Base-by-base conservation (phyloP, 345 rosid species). In the Pugionium cornutum region DNA sequence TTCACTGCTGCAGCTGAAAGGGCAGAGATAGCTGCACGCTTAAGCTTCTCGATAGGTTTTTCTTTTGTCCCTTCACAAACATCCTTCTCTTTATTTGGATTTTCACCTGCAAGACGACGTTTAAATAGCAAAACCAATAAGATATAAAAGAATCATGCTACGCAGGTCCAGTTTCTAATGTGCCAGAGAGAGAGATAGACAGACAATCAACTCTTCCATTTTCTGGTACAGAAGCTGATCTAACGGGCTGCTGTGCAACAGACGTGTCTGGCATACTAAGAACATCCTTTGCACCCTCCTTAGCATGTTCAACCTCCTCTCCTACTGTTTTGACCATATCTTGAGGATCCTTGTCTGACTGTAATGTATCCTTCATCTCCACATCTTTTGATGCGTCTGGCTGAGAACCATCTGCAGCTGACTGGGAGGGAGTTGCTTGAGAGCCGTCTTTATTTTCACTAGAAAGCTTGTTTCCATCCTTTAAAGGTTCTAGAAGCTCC, bases 1-100 rank as follows among this genome's bases (percentile, higher is more conserved):
- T 86, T 91, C 56, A 94, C 96, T 49, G 97, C 89, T 80, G 99
- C 99, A 7, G 97, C 97, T 54, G 97, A 79, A 50, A 95, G 79
- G 58, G 96, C 83, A 58, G 97, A 76, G 72, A 80, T 75, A 45
- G 97, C 96, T 34, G 97, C 87, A 28, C 76, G 79, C 83, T 85
- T 89, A 72, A 94, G 35, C 76, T 77, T 90, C 71, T 85, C 78
- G n/a, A 86, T 66, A 57, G 46, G 67, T 52, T 82, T 80, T 73
- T 79, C 85, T 73, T 83, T 78, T 57, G 53, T 73, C 70, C 72
- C 82, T 72, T 73, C 62, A 69, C 53, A 35, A 52, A 76, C 78
- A 72, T 46, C 58, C 60, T 78, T 81, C 74, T 77, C 85, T 56
- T 67, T 78, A 41, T 52, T 68, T 48, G 66, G 67, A 75, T 71